Evolutionary conservation across 1,284 basidiomycete species (phyloP).

Genomic region (Ceratobasidium sp.): DNA sequence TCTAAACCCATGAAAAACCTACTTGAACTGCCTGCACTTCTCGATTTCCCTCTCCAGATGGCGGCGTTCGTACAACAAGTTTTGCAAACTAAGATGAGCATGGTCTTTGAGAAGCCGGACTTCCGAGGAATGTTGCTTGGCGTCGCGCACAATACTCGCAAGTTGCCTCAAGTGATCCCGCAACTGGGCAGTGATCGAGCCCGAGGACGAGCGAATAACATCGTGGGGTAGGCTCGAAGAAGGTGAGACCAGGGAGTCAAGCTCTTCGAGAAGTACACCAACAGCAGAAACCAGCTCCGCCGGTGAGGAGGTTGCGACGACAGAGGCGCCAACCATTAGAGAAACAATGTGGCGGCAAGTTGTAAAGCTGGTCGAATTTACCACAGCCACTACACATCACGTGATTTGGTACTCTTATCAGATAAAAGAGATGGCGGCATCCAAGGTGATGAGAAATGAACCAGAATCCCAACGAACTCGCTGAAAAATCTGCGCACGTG

Average conservation of each 20-base stretch:
- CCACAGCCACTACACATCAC: constrained; percentile 29
- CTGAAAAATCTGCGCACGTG: too few species aligned
- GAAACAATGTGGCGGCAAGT: constrained; percentile 26
- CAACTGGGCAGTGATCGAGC: constrained; percentile 45
- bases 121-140: constrained; percentile 79
- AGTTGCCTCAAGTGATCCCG: constrained; percentile 44
- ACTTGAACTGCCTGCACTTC: constrained; percentile 89
- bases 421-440: too few species aligned
- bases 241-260: constrained; percentile 42
- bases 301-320: constrained; percentile 31
- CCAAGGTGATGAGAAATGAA: too few species aligned
- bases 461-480: too few species aligned
- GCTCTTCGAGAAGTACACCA: constrained; percentile 37
- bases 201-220: constrained; percentile 38
- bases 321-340: constrained; percentile 39
- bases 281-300: constrained; percentile 38
- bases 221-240: constrained; percentile 31
- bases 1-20: constrained; percentile 55
- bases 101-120: constrained; percentile 86
- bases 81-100: constrained; percentile 83
- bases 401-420: background rate
- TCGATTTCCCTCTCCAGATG: constrained; percentile 88
- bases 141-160: constrained; percentile 60
- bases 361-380: constrained; percentile 17
- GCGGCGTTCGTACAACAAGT: constrained; percentile 84